phyloP scores from a whole-genome alignment of 2,329 filamentous ascomycete genomes.

The Falciphora oryzae region DNA sequence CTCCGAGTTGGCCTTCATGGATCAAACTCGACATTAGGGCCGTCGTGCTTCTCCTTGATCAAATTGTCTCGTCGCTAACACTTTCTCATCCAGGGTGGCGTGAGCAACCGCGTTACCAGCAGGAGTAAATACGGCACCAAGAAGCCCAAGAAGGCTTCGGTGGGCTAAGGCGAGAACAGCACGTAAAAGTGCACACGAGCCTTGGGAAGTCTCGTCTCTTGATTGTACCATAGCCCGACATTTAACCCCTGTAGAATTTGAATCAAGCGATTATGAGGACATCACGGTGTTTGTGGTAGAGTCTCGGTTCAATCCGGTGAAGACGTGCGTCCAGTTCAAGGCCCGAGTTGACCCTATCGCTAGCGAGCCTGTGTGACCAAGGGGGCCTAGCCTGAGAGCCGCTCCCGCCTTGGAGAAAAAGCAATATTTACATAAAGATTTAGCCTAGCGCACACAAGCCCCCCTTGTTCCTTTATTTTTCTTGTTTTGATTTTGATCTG shows the following conservation, averaged over 20 bases:
- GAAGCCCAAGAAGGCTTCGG: constrained; percentile 82
- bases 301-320: not conserved
- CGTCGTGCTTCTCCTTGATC: not conserved
- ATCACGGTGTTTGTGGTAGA: not conserved
- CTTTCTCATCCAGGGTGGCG: constrained; percentile 64
- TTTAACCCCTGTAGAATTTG: not conserved
- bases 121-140: constrained; percentile 98
- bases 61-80: not conserved
- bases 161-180: constrained; percentile 29
- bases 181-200: not conserved
- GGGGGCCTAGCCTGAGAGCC: not conserved
- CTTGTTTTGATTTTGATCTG: not conserved
- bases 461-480: not conserved
- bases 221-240: not conserved
- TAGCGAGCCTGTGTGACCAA: not conserved
- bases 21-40: too few relatives aligned
- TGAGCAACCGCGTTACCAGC: constrained; percentile 74
- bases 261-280: not conserved
- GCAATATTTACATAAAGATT: not conserved
- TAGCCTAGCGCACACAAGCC: not conserved
- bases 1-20: too few relatives aligned
- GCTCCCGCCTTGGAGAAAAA: not conserved
- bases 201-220: not conserved
- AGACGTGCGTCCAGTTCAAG: not conserved
- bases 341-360: not conserved